These are phyloP conservation scores for Nephromyces sp. DNA, from an alignment of 169 alveolate species.

Conservation along the genomic window DNA sequence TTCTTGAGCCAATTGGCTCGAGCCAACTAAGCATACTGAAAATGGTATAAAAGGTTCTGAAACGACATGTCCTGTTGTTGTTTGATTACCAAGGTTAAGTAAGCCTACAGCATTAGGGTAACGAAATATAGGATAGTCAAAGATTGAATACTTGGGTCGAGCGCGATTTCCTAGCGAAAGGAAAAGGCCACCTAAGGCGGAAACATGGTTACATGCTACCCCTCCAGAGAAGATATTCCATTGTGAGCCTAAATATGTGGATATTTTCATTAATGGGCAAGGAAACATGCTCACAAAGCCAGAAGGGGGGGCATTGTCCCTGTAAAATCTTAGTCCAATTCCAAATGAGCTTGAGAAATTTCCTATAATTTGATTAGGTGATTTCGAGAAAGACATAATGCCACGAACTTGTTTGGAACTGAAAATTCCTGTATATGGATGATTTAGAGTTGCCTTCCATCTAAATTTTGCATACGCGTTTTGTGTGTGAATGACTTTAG, in stretches of 20 bases:
- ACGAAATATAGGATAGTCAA: background rate
- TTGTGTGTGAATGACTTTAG: background rate
- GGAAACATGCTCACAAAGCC: background rate
- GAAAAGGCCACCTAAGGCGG: background rate
- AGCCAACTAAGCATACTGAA: background rate
- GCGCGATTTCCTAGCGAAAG: background rate
- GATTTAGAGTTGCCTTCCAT: background rate
- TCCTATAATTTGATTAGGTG: background rate
- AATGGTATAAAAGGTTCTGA: background rate
- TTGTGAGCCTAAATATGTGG: background rate
- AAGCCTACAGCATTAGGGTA: background rate
- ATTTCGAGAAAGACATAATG: background rate
- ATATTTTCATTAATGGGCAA: background rate
- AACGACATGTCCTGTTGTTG: background rate
- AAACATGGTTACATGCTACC: background rate
- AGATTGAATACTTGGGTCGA: background rate
- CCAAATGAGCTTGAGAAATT: background rate
- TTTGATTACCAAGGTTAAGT: background rate
- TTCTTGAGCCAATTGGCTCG: background rate
- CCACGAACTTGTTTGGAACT: background rate
- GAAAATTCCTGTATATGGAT: background rate
- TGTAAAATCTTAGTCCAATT: background rate
- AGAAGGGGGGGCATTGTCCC: background rate
- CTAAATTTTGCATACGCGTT: background rate
- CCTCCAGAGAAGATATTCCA: background rate